Evolutionary conservation across 1,284 basidiomycete genomes (phyloP), one percentile per base, ranked within the genome.

Genomic region (Thelephora terrestris): DNA sequence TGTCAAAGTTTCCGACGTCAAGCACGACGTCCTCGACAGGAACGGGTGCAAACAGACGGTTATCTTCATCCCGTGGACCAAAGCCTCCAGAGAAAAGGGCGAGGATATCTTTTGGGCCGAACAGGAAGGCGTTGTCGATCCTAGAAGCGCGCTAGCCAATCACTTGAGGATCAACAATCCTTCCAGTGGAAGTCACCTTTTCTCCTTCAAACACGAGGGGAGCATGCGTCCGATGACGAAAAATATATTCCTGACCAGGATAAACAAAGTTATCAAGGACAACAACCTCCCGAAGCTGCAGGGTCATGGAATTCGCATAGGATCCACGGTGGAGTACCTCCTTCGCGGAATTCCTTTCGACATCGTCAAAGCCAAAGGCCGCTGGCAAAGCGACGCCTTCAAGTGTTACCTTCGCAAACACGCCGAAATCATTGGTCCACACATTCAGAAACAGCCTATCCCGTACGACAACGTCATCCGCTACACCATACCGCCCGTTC

Each of bases 291-390:
- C 54, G 1, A 50, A 52, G 0, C 38, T 62, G 2, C 54, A 62
- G 25, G 64, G 63, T 0, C 69, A 72, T 52, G 60, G 64, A 14
- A 65, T 72, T 35, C 57, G 62, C 5, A 71, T 72, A 24, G 67
- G 71, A 0, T 55, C 63, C 0, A 71, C 67, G 0, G 57, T 72
- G 0, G 61, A 67, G 43, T 69, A 68, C 46, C 61, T 72, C 0
- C 56, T 71, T 1, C 47, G 61, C 1, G 62, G 64, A 0, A 37
- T 66, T 0, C 61, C 67, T 2, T 66, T 70, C 34, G 63, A 69
- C 1, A 59, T 58, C 0, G 55, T 71, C 9, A 64, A 65, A 42
- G 49, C 56, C 0, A 62, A 58, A 17, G 68, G 68, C 0, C 46
- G 61, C 0, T 70, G 67, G 68, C 29, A 50, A 0, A 64, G 65